Evolutionary conservation across 139 green algal species (phyloP), one percentile per base, ranked within the genome.

Genomic region (Volvox reticuliferus): DNA sequence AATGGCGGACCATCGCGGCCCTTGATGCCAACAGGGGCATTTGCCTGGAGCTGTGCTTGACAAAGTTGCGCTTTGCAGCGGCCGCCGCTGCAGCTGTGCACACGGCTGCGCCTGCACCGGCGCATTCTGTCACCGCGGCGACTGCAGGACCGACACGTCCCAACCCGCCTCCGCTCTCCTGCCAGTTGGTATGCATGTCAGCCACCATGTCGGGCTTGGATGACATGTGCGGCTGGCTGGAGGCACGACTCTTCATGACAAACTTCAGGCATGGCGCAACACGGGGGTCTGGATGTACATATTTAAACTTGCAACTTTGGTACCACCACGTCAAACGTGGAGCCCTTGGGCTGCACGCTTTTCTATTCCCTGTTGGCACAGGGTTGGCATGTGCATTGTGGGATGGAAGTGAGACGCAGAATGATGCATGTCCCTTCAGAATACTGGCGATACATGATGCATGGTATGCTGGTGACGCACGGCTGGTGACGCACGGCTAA

Each of bases 151-250:
- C 22, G 32, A 18, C 33, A 35, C 30, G 24, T 61, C 2, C 62
- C 82, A 76, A 65, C 62, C 32, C 65, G 12, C 19, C 24, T 36
- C 28, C 69, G 14, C 68, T 79, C 33, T 61, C 76, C 33, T 91
- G 87, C 75, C 98, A 99, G 93, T 95, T 99, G 73, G 89, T 99
- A 12, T 96, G 94, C 93, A 99, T 99, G 98, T 96, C 81, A 30
- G 98, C 98, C 30, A 99, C 98, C 21, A 94, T 99, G 91, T 93
- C 96, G 0, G 98, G 99, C 69, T 91, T 97, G 18, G 93, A 95
- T 22, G 6, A 73, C 65, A 93, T 99, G n/a, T 95, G 96, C 20
- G 79, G 88, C 37, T 99, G 97, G 98, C 96, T 99, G 69, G 76
- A 94, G 2, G 98, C 97, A 1, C 63, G 91, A 33, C 92, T 98